These are phyloP conservation scores for Paxillus ammoniavirescens DNA, from an alignment of 768 basidiomycete genomes.

Conservation along the genomic window DNA sequence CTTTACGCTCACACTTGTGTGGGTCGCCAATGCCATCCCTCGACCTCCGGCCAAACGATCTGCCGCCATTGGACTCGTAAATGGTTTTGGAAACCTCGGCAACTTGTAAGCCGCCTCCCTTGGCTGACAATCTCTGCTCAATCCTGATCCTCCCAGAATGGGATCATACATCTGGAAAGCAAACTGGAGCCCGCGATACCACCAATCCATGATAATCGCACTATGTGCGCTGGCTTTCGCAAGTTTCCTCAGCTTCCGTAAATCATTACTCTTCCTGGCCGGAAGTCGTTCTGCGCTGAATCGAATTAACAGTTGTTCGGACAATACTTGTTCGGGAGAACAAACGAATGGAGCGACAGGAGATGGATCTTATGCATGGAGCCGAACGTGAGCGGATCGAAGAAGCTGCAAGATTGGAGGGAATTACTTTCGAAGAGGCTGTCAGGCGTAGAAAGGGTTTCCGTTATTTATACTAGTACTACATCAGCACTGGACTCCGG, in stretches of 20 bases:
- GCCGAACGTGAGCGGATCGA: conserved; percentile 49
- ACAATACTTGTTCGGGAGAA: conserved; percentile 47
- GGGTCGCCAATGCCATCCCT: conserved; percentile 61
- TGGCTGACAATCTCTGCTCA: background rate
- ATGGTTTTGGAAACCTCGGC: conserved; percentile 58
- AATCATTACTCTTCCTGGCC: background rate
- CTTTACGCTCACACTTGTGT: conserved; percentile 49
- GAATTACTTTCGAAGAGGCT: conserved; percentile 59
- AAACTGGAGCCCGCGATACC: conserved; percentile 59
- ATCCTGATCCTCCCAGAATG: conserved; percentile 37
- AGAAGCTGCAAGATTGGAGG: conserved; percentile 58
- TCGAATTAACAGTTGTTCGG: conserved; percentile 36
- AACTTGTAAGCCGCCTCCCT: conserved; percentile 43
- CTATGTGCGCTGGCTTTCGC: conserved; percentile 35
- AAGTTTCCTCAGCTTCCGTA: conserved; percentile 36
- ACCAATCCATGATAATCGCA: conserved; percentile 59
- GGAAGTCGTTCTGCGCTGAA: background rate
- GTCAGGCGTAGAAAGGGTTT: conserved; percentile 56
- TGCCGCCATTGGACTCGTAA: conserved; percentile 61
- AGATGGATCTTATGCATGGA: conserved; percentile 42
- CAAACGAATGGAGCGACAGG: conserved; percentile 47
- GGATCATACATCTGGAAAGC: conserved; percentile 64
- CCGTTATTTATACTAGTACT: conserved; percentile 50
- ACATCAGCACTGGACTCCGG: background rate
- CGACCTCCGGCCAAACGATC: conserved; percentile 55